These are phyloP conservation scores for Stellera chamaejasme DNA, from an alignment of 345 rosid species.

Conservation along the genomic window DNA sequence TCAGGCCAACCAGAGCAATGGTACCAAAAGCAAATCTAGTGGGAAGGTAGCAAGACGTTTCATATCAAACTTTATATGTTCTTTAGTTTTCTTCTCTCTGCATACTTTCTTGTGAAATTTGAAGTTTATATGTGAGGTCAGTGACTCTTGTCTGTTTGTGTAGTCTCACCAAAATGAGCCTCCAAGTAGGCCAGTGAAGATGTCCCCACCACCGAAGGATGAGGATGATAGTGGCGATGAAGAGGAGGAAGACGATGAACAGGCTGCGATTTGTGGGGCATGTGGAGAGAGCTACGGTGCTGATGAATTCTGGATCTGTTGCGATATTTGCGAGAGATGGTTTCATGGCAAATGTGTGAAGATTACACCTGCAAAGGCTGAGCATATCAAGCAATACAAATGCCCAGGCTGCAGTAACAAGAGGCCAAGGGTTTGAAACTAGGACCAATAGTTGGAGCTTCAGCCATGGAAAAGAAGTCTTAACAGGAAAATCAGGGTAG, in stretches of 20 bases:
- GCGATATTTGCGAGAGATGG: constrained; percentile 88
- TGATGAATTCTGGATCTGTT: constrained; percentile 99
- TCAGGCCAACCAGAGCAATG: constrained; percentile 40
- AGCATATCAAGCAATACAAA: constrained; percentile 92
- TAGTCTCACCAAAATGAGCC: constrained; percentile 61
- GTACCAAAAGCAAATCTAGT: constrained; percentile 57
- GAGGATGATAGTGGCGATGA: constrained; percentile 67
- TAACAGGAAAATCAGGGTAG: constrained; percentile 20
- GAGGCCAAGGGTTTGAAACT: constrained; percentile 65
- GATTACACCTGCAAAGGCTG: constrained; percentile 96
- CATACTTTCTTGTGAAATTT: too few species aligned
- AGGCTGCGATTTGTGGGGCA: constrained; percentile 82
- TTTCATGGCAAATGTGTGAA: constrained; percentile 96
- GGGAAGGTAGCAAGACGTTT: constrained; percentile 50
- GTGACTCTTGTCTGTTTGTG: constrained; percentile 15
- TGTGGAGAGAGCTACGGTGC: constrained; percentile 88
- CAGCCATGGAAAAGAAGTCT: constrained; percentile 28
- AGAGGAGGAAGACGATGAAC: constrained; percentile 42
- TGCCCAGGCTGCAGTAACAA: constrained; percentile 92
- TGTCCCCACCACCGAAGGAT: constrained; percentile 63
- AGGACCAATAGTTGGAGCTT: constrained; percentile 19
- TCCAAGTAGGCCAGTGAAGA: constrained; percentile 48
- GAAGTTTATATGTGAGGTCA: background rate
- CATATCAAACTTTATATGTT: background rate
- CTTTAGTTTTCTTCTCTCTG: background rate